These are phyloP conservation scores for Aspergillus ustus DNA, from an alignment of 2,329 filamentous ascomycete species.

Conservation along the genomic window DNA sequence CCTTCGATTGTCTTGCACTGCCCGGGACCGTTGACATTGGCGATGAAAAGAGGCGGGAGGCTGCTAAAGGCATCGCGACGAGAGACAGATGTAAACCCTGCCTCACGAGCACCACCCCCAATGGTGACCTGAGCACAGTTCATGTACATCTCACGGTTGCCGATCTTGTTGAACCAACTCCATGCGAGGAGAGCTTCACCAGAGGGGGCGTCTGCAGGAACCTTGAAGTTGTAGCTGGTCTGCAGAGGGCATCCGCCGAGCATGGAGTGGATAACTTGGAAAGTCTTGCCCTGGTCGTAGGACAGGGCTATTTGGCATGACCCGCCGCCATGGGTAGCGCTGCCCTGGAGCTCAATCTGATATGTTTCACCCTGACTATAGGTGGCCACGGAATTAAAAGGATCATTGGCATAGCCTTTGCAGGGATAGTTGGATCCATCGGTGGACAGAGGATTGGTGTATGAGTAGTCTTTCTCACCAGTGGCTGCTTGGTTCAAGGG, in stretches of 20 bases:
- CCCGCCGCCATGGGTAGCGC: conserved; percentile 69
- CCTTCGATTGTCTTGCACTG: conserved; percentile 63
- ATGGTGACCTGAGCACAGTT: conserved; percentile 77
- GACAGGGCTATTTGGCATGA: conserved; percentile 78
- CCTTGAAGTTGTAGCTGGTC: conserved; percentile 65
- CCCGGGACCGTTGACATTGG: conserved; percentile 63
- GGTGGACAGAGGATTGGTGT: conserved; percentile 67
- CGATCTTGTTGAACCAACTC: conserved; percentile 77
- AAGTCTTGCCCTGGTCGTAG: conserved; percentile 71
- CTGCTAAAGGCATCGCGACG: conserved; percentile 49
- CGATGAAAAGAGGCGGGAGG: conserved; percentile 72
- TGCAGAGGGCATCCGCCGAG: conserved; percentile 60
- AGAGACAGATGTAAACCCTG: conserved; percentile 18
- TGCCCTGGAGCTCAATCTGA: conserved; percentile 67
- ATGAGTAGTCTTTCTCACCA: conserved; percentile 68
- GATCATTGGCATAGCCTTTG: conserved; percentile 66
- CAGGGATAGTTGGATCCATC: conserved; percentile 72
- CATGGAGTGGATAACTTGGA: conserved; percentile 70
- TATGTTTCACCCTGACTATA: conserved; percentile 67
- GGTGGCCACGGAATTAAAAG: conserved; percentile 60
- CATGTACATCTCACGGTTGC: conserved; percentile 87
- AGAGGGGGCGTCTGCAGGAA: conserved; percentile 67
- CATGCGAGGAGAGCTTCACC: conserved; percentile 70
- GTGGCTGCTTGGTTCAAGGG: conserved; percentile 52
- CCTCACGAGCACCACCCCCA: conserved; percentile 26